phyloP scores from a whole-genome alignment of 441 rosid species.

The Bocquillonia castaneifolia region DNA sequence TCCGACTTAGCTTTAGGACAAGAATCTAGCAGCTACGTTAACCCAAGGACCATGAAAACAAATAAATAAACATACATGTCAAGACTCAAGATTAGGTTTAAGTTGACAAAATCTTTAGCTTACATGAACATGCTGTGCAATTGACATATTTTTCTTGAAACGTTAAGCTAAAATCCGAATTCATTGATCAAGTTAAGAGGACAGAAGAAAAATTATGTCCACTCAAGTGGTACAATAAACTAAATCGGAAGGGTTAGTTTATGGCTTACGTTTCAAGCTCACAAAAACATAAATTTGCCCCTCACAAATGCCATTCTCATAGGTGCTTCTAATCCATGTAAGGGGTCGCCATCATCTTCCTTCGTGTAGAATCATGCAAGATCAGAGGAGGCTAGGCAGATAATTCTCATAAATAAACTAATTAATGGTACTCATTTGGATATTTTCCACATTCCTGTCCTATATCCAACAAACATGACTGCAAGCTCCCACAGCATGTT shows the following conservation, averaged over 20 bases:
- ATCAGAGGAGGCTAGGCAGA: neutral
- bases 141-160: neutral
- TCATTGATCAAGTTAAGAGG: neutral
- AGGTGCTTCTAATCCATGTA: neutral
- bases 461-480: conserved; percentile 77
- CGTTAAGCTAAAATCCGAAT: conserved; percentile 5
- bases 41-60: neutral
- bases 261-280: conserved; percentile 1
- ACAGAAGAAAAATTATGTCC: too few relatives aligned
- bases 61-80: neutral
- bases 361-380: conserved; percentile 2
- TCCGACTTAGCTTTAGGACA: too few relatives aligned
- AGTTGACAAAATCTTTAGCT: neutral
- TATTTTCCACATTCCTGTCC: conserved; percentile 72
- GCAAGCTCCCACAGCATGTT: conserved; percentile 95
- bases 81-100: neutral
- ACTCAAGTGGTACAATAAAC: neutral
- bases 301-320: neutral
- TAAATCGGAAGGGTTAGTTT: neutral
- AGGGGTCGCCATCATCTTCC: neutral
- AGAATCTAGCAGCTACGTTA: too few relatives aligned
- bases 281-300: neutral
- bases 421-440: conserved; percentile 25
- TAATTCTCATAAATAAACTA: neutral
- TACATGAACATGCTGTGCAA: neutral